Evolutionary conservation across 805 yeast species (phyloP).

Genomic region (Wickerhamomyces alni): DNA sequence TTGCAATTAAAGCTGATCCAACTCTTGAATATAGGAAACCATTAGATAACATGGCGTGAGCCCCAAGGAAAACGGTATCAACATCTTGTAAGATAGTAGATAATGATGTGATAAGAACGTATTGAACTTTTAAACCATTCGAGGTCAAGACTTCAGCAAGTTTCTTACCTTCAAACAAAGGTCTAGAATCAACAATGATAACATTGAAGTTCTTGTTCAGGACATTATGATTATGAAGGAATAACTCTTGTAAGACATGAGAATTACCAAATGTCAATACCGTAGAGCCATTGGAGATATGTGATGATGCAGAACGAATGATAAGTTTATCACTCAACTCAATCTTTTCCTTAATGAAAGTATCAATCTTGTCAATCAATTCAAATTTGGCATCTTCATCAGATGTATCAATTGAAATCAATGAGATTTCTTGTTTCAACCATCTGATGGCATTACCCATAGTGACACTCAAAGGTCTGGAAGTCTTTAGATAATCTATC

Average conservation of each 20-base stretch:
- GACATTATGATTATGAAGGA: constrained; percentile 58
- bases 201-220: constrained; percentile 69
- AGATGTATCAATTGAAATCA: constrained; percentile 63
- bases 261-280: constrained; percentile 87
- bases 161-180: constrained; percentile 87
- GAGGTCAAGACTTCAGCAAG: constrained; percentile 60
- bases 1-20: constrained; percentile 90
- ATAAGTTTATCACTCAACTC: constrained; percentile 80
- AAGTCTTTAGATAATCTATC: constrained; percentile 84
- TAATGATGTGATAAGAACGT: constrained; percentile 73
- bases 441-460: constrained; percentile 98
- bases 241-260: constrained; percentile 69
- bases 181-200: constrained; percentile 87
- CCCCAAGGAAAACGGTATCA: constrained; percentile 89
- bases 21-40: constrained; percentile 91
- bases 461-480: constrained; percentile 85
- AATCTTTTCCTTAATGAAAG: constrained; percentile 77
- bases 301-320: constrained; percentile 70
- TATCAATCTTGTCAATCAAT: constrained; percentile 65
- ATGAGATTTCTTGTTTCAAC: constrained; percentile 90
- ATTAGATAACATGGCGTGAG: constrained; percentile 94
- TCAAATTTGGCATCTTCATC: constrained; percentile 55
- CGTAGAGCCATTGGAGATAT: constrained; percentile 69
- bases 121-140: constrained; percentile 62
- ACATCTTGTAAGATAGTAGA: constrained; percentile 80